Evolutionary conservation across 2,329 filamentous ascomycete species (phyloP).

Genomic region (Claviceps africana): DNA sequence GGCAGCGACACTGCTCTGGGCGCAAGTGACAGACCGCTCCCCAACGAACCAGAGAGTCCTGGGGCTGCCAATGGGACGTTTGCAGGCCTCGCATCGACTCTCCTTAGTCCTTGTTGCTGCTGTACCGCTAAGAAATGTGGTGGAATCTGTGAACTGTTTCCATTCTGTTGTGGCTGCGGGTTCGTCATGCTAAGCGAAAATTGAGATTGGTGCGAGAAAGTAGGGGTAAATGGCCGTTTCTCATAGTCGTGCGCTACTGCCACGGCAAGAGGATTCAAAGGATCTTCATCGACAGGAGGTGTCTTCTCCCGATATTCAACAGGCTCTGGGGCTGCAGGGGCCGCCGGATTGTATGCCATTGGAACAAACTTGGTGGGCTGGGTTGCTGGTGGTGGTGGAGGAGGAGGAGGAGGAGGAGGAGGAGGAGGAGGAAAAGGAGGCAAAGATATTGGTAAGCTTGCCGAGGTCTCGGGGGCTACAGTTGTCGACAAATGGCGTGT

Average conservation of each 20-base stretch:
- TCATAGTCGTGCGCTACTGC: slow-evolving; percentile 44
- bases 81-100: slow-evolving; percentile 36
- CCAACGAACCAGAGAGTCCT: slow-evolving; percentile 23
- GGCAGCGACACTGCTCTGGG: slow-evolving; percentile 30
- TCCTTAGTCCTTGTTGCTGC: slow-evolving; percentile 31
- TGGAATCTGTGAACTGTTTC: slow-evolving; percentile 13
- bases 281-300: slow-evolving; percentile 55
- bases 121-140: slow-evolving; percentile 25
- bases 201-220: slow-evolving; percentile 32
- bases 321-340: slow-evolving; percentile 58
- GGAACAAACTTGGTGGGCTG: slow-evolving; percentile 39
- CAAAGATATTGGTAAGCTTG: slow-evolving; percentile 9
- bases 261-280: slow-evolving; percentile 42
- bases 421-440: slow-evolving; percentile 11
- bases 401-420: slow-evolving; percentile 11
- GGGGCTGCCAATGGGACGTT: slow-evolving; percentile 18
- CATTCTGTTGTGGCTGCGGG: slow-evolving; percentile 18
- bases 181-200: slow-evolving; percentile 28
- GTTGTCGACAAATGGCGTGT: slow-evolving; percentile 9
- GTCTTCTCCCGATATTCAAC: slow-evolving; percentile 67
- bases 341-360: slow-evolving; percentile 67
- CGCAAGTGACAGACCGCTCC: slow-evolving; percentile 19
- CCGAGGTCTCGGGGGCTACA: not conserved
- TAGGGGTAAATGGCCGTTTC: slow-evolving; percentile 36
- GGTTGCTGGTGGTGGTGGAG: slow-evolving; percentile 10